phyloP scores from a whole-genome alignment of 1,139 yeast species.

The Yamadazyma taylorii region DNA sequence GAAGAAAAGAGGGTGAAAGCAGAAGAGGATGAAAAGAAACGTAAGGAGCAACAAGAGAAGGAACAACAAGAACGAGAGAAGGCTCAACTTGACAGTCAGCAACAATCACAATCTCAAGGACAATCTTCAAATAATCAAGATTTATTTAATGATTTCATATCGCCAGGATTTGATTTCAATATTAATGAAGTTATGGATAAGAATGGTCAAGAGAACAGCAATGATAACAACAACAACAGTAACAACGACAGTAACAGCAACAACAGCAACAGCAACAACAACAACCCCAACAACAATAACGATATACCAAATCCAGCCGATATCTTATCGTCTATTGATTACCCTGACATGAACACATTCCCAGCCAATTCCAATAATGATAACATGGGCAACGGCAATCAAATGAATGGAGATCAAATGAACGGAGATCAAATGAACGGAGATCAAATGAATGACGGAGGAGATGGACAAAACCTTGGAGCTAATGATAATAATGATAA shows the following conservation, averaged over 20 bases:
- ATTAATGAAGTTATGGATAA: constrained; percentile 23
- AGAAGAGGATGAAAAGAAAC: constrained; percentile 20
- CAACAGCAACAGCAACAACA: constrained; percentile 7
- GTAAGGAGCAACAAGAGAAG: constrained; percentile 17
- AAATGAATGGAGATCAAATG: constrained; percentile 3
- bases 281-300: constrained; percentile 11
- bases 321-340: constrained; percentile 37
- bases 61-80: constrained; percentile 18
- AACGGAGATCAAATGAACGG: constrained; percentile 3
- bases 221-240: constrained; percentile 10
- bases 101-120: constrained; percentile 16
- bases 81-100: constrained; percentile 6
- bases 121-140: constrained; percentile 20
- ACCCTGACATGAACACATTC: constrained; percentile 13
- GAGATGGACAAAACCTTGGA: constrained; percentile 5
- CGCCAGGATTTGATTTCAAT: constrained; percentile 33
- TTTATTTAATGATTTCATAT: constrained; percentile 22
- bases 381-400: constrained; percentile 9
- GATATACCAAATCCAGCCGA: constrained; percentile 38
- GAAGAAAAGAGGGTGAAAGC: constrained; percentile 17
- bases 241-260: neutral
- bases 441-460: constrained; percentile 5
- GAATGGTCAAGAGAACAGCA: constrained; percentile 12
- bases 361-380: constrained; percentile 8
- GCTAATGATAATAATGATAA: constrained; percentile 10